Base-by-base conservation (phyloP, 163 green algal genomes). In the Scenedesmus sp. region DNA sequence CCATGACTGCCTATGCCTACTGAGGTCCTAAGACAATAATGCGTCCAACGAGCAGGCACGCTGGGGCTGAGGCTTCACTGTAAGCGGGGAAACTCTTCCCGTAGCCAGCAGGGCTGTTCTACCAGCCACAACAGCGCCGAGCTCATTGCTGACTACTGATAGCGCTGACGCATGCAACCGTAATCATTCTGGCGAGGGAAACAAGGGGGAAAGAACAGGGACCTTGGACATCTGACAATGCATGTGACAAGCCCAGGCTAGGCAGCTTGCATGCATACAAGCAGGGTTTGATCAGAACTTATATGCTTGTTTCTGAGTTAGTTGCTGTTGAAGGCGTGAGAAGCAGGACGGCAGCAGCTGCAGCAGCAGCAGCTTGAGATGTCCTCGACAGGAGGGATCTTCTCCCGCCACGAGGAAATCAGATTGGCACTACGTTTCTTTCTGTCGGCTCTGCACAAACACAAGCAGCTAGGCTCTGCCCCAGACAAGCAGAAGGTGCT, bases 371-470 rank as follows among this genome's bases (percentile, higher is more conserved):
- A 76, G 65, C 65, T 76, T 76, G 65, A 76, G 65, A 76, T 76
- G 65, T 76, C 65, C 65, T 76, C 65, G 4, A 76, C 65, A 76
- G 65, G 65, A 76, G 65, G 65, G 30, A 76, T 93, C 9, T 89
- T 95, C 18, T 81, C 92, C 42, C 84, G 94, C 15, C 94, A 96
- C 92, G 90, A 93, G 56, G 94, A 96, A 53, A 95, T 96, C 33
- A 88, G 93, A 26, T 85, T 91, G 1, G 94, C 94, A 4, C 86
- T 96, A 7, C 90, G 83, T 4, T 96, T 95, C 61, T 95, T 96
- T 78, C 65, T 96, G 9, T 68, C 89, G 9, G 90, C 81, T 15
- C 93, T 91, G 85, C 93, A 96, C 90, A 95, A 95, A 81, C 89
- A 94, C 80, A 91, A 92, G 72, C 92, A 94, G 56, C 37, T 65